A percentile compares a stretch with the other conserved stretches of the same genome.
phyloP scores from a whole-genome alignment of 345 rosid genomes.

The Acer campestre region DNA sequence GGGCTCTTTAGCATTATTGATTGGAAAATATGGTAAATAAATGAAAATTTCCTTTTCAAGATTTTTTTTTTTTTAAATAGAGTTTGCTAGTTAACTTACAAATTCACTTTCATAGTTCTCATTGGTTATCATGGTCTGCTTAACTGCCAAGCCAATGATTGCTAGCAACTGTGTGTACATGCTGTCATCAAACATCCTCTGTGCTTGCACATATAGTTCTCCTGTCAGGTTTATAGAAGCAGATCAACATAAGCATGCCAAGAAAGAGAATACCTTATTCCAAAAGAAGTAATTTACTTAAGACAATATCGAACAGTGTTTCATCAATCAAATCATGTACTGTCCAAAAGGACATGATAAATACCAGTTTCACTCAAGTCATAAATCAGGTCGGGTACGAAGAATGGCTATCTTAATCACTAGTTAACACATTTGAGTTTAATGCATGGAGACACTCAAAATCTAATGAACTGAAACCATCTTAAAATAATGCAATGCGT shows the following conservation, averaged over 20 bases:
- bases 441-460: background rate
- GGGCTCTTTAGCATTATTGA: background rate
- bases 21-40: background rate
- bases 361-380: background rate
- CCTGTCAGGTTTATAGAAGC: conserved; percentile 50
- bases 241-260: conserved; percentile 20
- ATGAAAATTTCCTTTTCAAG: background rate
- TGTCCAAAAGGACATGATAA: background rate
- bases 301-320: background rate
- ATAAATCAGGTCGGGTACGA: background rate
- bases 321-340: conserved; percentile 14
- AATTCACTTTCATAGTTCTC: conserved; percentile 76
- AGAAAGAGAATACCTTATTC: conserved; percentile 6
- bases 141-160: conserved; percentile 66
- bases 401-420: background rate
- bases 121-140: conserved; percentile 50
- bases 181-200: conserved; percentile 75
- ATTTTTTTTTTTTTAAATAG: background rate
- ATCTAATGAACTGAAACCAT: conserved; percentile 4
- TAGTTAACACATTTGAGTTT: background rate
- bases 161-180: conserved; percentile 79
- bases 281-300: background rate
- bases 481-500: conserved; percentile 24
- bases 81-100: conserved; percentile 48
- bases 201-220: conserved; percentile 84